Evolutionary conservation across 1,284 basidiomycete genomes (phyloP), one percentile per base, ranked within the genome.

Genomic region (Sporisorium iseilematis-ciliati): DNA sequence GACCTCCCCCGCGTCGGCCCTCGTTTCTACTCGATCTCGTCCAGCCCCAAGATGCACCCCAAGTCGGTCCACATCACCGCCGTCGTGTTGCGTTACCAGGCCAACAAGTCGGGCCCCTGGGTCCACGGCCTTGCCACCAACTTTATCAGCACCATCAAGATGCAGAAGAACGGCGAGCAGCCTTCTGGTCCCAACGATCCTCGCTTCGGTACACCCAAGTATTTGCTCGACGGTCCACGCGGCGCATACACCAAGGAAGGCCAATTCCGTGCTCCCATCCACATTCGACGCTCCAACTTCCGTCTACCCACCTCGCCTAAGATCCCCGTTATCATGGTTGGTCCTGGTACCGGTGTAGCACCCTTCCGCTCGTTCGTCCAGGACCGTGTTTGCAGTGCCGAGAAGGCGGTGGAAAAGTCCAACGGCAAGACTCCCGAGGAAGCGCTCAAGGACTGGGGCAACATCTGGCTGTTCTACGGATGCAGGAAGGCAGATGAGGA

Each of bases 341-440:
- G 96, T 58, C 96, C 96, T 65, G 96, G 96, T 62, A 98, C 95
- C 69, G 94, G 95, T 60, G 94, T 99, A 57, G 96, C 96, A 38
- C 96, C 96, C 18, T 99, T 99, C 93, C 92, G 96, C 68, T 95
- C 95, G 1, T 99, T 99, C 85, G 90, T 99, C 7, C 97, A 99
- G 87, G 96, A 99, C 86, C 93, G 96, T 78, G 92, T 99, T 38
- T 94, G 94, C 12, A 91, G 97, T 48, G 96, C 95, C 16, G 92
- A 93, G 73, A 93, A 94, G 80, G 93, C 95, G 1, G 89, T 93
- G 65, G 95, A 95, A 83, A 97, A 97, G 90, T 33, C 67, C 8
- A 77, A 93, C 81, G 89, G 90, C 8, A 92, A 95, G 75, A 94
- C 93, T 1, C 90, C 98, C 74, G 89, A 90, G 5, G 93, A 95